phyloP scores from a whole-genome alignment of 2,329 filamentous ascomycete genomes.

The Triangularia setosa region DNA sequence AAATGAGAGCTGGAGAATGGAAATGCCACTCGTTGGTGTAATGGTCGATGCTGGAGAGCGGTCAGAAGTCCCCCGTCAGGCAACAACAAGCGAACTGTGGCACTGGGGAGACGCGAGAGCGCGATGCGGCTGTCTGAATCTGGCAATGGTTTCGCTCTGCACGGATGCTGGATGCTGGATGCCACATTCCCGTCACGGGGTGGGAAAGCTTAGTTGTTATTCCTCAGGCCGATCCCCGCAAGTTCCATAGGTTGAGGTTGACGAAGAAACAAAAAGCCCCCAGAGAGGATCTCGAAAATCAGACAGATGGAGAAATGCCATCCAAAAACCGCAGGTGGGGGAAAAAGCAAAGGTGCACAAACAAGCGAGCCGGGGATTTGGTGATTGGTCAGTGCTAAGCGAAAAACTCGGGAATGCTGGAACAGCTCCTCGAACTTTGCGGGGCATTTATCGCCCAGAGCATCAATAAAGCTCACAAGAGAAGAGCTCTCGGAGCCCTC shows the following conservation, averaged over 20 bases:
- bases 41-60: neutral
- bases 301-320: neutral
- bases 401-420: conserved; percentile 23
- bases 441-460: neutral
- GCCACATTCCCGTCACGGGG: neutral
- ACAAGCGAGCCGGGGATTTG: conserved; percentile 33
- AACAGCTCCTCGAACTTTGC: neutral
- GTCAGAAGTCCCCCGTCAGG: neutral
- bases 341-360: conserved; percentile 5
- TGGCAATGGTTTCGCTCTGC: neutral
- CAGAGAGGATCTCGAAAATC: neutral
- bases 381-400: conserved; percentile 36
- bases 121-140: neutral
- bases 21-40: neutral
- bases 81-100: conserved; percentile 7
- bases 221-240: neutral
- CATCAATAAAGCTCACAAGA: neutral
- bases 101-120: neutral
- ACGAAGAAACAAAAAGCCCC: neutral
- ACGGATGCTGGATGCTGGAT: neutral
- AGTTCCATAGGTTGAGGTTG: neutral
- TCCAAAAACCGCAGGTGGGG: neutral
- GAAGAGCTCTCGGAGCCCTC: neutral
- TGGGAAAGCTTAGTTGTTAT: neutral
- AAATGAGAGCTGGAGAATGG: neutral